Conservation (phyloP, 1,284 basidiomycete species). For the Meira nashicola region DNA sequence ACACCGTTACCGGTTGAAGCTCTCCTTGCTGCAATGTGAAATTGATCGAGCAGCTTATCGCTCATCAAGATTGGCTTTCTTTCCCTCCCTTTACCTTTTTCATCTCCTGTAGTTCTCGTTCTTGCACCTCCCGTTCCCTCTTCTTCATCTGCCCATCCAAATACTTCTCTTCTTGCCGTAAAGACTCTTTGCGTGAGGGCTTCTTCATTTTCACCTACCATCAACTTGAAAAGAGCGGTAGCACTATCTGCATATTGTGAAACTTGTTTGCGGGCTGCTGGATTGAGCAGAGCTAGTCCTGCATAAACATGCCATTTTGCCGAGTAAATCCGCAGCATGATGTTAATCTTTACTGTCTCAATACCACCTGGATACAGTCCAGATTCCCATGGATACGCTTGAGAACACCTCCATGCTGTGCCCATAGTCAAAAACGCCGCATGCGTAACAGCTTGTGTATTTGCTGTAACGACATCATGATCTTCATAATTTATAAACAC, state of each 20-base stretch:
- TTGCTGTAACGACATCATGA: slow-evolving; percentile 91
- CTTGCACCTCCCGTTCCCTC: slow-evolving; percentile 20
- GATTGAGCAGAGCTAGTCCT: slow-evolving; percentile 92
- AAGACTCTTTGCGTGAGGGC: slow-evolving; percentile 65
- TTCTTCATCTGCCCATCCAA: slow-evolving; percentile 58
- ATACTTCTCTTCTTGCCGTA: slow-evolving; percentile 72
- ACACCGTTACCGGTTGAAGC: background rate
- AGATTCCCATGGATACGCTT: slow-evolving; percentile 90
- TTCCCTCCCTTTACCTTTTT: slow-evolving; percentile 8
- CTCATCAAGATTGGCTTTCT: slow-evolving; percentile 73
- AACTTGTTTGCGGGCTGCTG: slow-evolving; percentile 82
- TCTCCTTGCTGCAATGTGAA: slow-evolving; percentile 67
- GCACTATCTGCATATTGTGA: slow-evolving; percentile 76
- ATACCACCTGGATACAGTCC: slow-evolving; percentile 91
- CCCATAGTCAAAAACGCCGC: slow-evolving; percentile 98
- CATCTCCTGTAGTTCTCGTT: background rate
- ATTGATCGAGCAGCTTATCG: slow-evolving; percentile 80
- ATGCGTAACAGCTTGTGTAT: slow-evolving; percentile 96
- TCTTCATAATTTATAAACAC: slow-evolving; percentile 93
- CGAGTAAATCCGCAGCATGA: slow-evolving; percentile 80
- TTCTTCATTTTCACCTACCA: slow-evolving; percentile 73
- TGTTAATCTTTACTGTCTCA: slow-evolving; percentile 97
- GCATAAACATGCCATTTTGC: slow-evolving; percentile 99
- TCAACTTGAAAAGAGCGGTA: slow-evolving; percentile 89
- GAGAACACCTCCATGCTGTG: slow-evolving; percentile 79